Evolutionary conservation across 2,329 filamentous ascomycete genomes (phyloP).

Genomic region (Aureobasidium mangrovei): DNA sequence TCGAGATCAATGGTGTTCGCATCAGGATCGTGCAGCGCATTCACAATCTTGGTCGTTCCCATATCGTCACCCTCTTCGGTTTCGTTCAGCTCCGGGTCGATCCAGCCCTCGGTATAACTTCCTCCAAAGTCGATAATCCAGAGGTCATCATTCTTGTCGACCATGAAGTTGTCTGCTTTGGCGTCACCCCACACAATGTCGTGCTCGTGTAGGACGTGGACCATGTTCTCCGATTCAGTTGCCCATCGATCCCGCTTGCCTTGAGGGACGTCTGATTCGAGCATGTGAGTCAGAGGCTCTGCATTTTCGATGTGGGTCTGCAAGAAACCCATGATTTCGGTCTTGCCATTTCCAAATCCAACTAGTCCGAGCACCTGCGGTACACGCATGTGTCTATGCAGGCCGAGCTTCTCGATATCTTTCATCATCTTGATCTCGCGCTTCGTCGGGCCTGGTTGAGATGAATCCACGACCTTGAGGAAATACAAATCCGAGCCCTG

Average conservation of each 20-base stretch:
- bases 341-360: constrained; percentile 14
- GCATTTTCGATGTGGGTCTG: constrained; percentile 26
- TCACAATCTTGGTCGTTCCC: constrained; percentile 24
- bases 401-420: constrained; percentile 21
- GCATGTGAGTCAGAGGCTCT: constrained; percentile 24
- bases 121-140: constrained; percentile 13
- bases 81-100: constrained; percentile 4
- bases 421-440: constrained; percentile 27
- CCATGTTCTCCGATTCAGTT: constrained; percentile 17
- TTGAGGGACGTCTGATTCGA: constrained; percentile 24
- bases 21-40: constrained; percentile 24
- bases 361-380: constrained; percentile 26
- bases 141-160: constrained; percentile 15
- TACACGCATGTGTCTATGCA: constrained; percentile 24
- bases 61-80: constrained; percentile 16
- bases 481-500: constrained; percentile 20
- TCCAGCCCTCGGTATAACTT: constrained; percentile 1
- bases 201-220: constrained; percentile 21
- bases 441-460: constrained; percentile 25
- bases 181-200: constrained; percentile 33
- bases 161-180: constrained; percentile 34
- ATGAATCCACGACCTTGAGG: constrained; percentile 27
- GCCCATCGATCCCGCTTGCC: constrained; percentile 27
- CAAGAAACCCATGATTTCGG: constrained; percentile 27
- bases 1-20: constrained; percentile 20